These are phyloP conservation scores for Ascochyta rabiei DNA, from an alignment of 2,329 filamentous ascomycete species.

Conservation along the genomic window DNA sequence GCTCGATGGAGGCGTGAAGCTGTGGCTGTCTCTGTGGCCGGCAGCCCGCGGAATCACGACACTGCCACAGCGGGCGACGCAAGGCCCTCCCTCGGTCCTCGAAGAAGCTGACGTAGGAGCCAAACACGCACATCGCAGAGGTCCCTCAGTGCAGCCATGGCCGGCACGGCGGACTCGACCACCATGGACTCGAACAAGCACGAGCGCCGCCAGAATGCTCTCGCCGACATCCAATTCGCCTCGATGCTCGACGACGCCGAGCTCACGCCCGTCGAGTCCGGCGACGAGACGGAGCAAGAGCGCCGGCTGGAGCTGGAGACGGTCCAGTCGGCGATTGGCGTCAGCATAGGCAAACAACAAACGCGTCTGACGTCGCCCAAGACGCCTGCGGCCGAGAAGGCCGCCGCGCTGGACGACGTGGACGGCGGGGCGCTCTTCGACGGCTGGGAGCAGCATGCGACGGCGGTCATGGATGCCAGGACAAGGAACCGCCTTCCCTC, in stretches of 20 bases:
- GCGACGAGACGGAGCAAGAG: slow-evolving; percentile 48
- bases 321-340: slow-evolving; percentile 58
- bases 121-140: slow-evolving; percentile 12
- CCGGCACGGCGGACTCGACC: slow-evolving; percentile 26
- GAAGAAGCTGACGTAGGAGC: slow-evolving; percentile 20
- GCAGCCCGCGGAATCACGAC: slow-evolving; percentile 34
- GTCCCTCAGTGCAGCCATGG: slow-evolving; percentile 24
- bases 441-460: slow-evolving; percentile 38
- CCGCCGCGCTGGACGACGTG: slow-evolving; percentile 58
- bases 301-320: slow-evolving; percentile 45
- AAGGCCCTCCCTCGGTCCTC: too few relatives aligned
- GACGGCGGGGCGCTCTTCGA: slow-evolving; percentile 57
- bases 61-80: slow-evolving; percentile 34
- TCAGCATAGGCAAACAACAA: slow-evolving; percentile 65
- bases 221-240: slow-evolving; percentile 51
- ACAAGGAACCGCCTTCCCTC: not conserved
- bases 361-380: slow-evolving; percentile 62
- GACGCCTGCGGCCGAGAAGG: slow-evolving; percentile 65
- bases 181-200: slow-evolving; percentile 5
- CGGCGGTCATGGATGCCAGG: slow-evolving; percentile 8
- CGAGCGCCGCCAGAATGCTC: slow-evolving; percentile 42
- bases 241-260: slow-evolving; percentile 46
- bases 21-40: slow-evolving; percentile 21
- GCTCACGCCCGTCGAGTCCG: slow-evolving; percentile 50
- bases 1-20: slow-evolving; percentile 8